A percentile compares a stretch with the other conserved stretches of the same genome.
These are phyloP conservation scores for Lyophyllum decastes DNA, from an alignment of 768 basidiomycete species.

Conservation along the genomic window DNA sequence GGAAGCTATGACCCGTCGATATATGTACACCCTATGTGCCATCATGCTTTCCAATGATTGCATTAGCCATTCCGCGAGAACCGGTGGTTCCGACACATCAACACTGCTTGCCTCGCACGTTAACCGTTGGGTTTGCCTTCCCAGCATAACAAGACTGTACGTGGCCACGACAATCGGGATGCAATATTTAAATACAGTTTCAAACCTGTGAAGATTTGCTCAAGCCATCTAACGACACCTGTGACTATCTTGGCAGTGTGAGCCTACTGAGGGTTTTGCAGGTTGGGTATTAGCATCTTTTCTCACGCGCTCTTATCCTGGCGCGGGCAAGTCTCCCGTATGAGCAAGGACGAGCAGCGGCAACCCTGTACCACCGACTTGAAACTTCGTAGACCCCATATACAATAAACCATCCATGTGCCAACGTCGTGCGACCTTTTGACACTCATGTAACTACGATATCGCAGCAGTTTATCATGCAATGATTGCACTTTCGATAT, in stretches of 20 bases:
- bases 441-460: no score
- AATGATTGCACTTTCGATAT: no score
- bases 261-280: neutral
- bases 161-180: neutral
- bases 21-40: no score
- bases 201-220: neutral
- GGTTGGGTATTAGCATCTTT: neutral
- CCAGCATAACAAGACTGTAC: no score
- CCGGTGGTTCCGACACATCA: neutral
- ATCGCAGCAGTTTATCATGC: no score
- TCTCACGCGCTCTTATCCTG: neutral
- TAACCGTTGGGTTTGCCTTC: no score
- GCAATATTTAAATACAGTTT: neutral
- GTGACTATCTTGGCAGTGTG: neutral
- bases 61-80: neutral
- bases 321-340: neutral
- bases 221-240: neutral
- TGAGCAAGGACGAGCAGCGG: neutral
- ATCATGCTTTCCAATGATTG: no score
- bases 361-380: neutral
- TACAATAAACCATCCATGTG: no score
- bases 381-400: no score
- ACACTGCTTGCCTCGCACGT: neutral
- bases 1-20: neutral
- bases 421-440: no score